Evolutionary conservation across 2,329 filamentous ascomycete genomes (phyloP), one percentile per base, ranked within the genome.

Genomic region (Akanthomyces uredinophilus): DNA sequence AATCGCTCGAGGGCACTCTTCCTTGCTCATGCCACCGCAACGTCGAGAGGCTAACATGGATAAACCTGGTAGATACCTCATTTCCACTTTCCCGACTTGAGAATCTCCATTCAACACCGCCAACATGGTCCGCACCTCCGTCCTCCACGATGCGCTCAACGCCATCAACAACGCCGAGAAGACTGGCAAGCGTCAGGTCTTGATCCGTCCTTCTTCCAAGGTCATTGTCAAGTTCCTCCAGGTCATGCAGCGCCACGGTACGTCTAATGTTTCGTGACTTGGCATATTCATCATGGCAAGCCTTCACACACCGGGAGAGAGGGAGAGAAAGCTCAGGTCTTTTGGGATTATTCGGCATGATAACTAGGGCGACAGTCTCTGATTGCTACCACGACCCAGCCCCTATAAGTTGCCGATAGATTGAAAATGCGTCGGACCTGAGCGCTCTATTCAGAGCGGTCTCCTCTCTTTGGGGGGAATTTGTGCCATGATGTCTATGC

Each of bases 121-220:
- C 87, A 97, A 90, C 79, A 99, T 99, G 94, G 93, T 97, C 83
- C 92, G 91, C 85, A 98, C 95, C 76, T 96, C 92, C 80, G 95
- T 98, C 77, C 93, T 99, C 82, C 96, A 98, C 87, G 95, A 99
- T 89, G 92, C 91, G 79, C 90, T 97, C 76, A 96, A 96, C 81
- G 86, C 88, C 85, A 98, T 99, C 90, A 99, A 99, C 92, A 99
- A 99, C 82, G 95, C 95, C 86, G 96, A 99, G 88, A 98, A 99
- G 90, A 86, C 91, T 74, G 95, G 95, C 84, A 98, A 98, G 90
- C 93, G 95, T 78, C 95, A 99, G 85, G 95, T 98, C 78, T 77
- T 99, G 80, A 97, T 99, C 87, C 89, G 93, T 76, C 95, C 96
- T 73, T 90, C 87, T 80, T 98, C 95, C 81, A 99, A 99, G 91